Evolutionary conservation across 2,329 filamentous ascomycete genomes (phyloP).

Genomic region (Cladophialophora yegresii): DNA sequence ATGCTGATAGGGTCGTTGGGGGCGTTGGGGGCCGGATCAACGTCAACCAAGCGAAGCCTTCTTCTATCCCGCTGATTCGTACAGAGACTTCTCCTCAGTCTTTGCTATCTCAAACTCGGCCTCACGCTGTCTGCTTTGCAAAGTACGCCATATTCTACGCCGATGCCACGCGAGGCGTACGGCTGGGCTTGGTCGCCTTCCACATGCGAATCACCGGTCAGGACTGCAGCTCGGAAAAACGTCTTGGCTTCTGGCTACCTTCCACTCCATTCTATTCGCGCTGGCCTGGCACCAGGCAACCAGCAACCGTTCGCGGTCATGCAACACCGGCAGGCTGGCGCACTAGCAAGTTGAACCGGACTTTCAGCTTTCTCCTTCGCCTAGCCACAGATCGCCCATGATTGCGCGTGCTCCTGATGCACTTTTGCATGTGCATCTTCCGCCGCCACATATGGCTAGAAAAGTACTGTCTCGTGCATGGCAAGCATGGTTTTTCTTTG

Average conservation of each 20-base stretch:
- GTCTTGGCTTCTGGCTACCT: conserved; percentile 6
- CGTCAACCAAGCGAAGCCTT: neutral
- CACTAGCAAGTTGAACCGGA: neutral
- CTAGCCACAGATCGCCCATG: neutral
- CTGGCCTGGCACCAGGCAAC: conserved; percentile 16
- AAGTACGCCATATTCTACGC: neutral
- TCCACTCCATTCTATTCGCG: conserved; percentile 15
- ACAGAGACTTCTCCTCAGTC: neutral
- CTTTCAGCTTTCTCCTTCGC: neutral
- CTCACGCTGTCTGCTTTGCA: neutral
- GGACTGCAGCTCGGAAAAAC: neutral
- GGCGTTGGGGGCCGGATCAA: conserved; percentile 10
- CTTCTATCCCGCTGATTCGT: neutral
- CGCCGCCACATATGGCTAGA: neutral
- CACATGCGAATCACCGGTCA: conserved; percentile 10
- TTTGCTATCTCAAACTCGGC: neutral
- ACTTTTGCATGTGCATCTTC: conserved; percentile 7
- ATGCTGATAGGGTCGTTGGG: neutral
- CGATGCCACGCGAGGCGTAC: neutral
- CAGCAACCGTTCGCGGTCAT: conserved; percentile 8
- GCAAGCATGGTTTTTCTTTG: neutral
- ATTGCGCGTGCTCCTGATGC: neutral
- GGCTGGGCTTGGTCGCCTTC: conserved; percentile 5
- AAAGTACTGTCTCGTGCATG: conserved; percentile 9
- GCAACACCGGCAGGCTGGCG: neutral